Percentiles rank a stretch among this genome's conserved stretches.
Evolutionary conservation across 257 asterid species (phyloP).

Genomic region (Handroanthus guayacan): DNA sequence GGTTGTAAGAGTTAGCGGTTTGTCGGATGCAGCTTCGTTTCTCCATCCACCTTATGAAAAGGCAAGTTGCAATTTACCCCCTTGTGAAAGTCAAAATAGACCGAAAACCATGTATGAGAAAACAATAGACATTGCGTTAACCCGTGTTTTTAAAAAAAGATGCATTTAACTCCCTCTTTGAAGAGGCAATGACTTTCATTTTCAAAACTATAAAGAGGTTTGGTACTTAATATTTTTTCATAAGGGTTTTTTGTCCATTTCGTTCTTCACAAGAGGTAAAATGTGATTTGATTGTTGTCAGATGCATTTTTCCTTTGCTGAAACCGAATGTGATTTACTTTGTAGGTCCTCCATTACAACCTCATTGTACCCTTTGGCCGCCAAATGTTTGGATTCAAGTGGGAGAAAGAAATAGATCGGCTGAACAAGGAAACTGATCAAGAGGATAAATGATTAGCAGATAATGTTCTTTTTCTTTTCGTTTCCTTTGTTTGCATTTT

Average conservation of each 20-base stretch:
- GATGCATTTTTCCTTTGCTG: not conserved
- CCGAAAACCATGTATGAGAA: no score
- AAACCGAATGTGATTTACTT: not conserved
- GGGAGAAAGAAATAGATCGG: constrained; percentile 82
- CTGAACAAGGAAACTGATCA: constrained; percentile 51
- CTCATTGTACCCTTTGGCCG: constrained; percentile 92
- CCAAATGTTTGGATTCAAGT: constrained; percentile 77
- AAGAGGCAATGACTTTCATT: no score
- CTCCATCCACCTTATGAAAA: no score
- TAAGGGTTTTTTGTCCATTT: no score
- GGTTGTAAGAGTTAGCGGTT: not conserved
- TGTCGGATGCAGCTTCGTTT: not conserved
- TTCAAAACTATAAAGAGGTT: no score
- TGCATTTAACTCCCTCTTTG: no score
- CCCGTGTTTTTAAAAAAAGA: no score
- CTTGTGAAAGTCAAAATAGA: no score
- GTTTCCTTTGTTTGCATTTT: not conserved
- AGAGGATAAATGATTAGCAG: constrained; percentile 39
- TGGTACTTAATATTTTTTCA: no score
- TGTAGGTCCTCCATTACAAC: constrained; percentile 81
- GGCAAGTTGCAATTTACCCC: no score
- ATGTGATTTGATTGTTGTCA: not conserved
- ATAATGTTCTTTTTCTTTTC: not conserved
- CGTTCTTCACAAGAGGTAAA: no score
- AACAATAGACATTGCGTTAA: no score